Evolutionary conservation across 164 flowering plant genomes (phyloP).

Genomic region (Liriodendron chinense): DNA sequence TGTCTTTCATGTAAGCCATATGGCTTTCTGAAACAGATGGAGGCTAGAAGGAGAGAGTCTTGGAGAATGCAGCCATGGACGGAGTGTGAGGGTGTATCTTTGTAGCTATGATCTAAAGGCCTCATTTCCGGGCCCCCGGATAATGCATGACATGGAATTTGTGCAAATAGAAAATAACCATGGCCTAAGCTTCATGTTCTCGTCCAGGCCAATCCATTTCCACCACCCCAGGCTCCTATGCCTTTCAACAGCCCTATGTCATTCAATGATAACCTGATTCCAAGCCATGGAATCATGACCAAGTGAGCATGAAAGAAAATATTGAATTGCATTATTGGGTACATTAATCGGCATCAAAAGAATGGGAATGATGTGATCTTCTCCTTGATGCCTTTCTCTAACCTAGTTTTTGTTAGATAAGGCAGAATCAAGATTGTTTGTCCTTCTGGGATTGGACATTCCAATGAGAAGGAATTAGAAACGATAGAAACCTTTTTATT

Average conservation of each 20-base stretch:
- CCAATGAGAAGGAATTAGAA: too few species aligned
- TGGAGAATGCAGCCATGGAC: conserved; percentile 17
- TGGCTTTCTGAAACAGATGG: not conserved
- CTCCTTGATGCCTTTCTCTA: not conserved
- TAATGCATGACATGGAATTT: conserved; percentile 51
- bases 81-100: conserved; percentile 8
- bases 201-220: conserved; percentile 13
- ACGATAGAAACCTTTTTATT: too few species aligned
- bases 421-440: too few species aligned
- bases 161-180: conserved; percentile 51
- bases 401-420: not conserved
- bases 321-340: not conserved
- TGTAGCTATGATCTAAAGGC: conserved; percentile 27
- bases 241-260: conserved; percentile 27
- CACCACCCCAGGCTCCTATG: conserved; percentile 22
- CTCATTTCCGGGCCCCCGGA: conserved; percentile 28
- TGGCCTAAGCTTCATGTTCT: conserved; percentile 40
- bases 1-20: not conserved
- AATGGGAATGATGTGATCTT: not conserved
- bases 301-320: conserved; percentile 16
- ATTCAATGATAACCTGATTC: conserved; percentile 24
- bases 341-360: not conserved
- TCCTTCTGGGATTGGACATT: too few species aligned
- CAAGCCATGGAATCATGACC: conserved; percentile 36
- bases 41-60: not conserved